Base-by-base conservation (phyloP, 2,329 filamentous ascomycete genomes). In the Aotearoamyces nothofagi region DNA sequence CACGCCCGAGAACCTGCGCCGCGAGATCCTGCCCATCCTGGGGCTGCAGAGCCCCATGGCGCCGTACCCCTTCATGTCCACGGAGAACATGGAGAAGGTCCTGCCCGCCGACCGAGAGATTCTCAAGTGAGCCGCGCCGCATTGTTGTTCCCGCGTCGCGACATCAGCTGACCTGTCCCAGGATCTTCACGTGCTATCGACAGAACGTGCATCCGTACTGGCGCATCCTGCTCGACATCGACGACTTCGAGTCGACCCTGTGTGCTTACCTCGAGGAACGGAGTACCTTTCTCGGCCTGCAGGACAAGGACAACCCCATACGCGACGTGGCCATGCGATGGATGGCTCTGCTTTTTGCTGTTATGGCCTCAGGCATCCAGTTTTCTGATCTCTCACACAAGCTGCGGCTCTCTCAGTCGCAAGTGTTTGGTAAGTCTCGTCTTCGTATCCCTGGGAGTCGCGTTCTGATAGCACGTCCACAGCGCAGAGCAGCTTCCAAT, bases 141-240 rank as follows among this genome's bases (percentile, higher is more conserved):
- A n/a, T 52, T 7, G 10, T 17, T 14, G n/a, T n/a, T 23, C 7
- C 3, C 10, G 3, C 17, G 3, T 20, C 15, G 1, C 4, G 4
- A 15, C 17, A 11, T 11, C 5, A 7, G n/a, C 17, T 26, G 12
- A 26, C 5, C 4, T 26, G 4, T 3, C 4, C 28, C 33, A 75
- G 70, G 41, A 54, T 74, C 5, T 76, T 77, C 43, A 63, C 67
- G 24, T 68, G 69, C 2, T 77, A 76, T 52, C 75, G 75, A 46
- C 69, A 76, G 43, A 70, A 73, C 14, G 66, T 71, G 2, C 71
- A 77, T 27, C 69, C 69, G 2, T 77, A 77, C 39, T 77, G 71
- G 71, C 70, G 70, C 2, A 71, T 77, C 27, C 66, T 77, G 11
- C 63, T 74, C 33, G 70, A 76, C 39, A 69, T 77, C 30, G 68